Evolutionary conservation across 169 alveolate genomes (phyloP).

Genomic region (Theileria parva): DNA sequence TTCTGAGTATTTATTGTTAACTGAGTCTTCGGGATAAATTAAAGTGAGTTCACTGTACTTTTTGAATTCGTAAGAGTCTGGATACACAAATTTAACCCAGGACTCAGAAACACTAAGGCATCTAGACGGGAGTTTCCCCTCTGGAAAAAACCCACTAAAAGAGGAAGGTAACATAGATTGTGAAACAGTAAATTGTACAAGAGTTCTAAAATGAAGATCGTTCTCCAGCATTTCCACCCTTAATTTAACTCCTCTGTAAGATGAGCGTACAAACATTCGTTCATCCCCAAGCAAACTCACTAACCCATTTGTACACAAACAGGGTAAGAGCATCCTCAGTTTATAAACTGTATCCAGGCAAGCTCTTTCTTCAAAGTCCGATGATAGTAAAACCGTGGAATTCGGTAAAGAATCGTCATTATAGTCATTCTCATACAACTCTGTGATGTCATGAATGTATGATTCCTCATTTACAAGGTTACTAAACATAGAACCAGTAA

Average conservation of each 20-base stretch:
- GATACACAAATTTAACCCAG: background rate
- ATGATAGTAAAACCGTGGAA: slow-evolving; percentile 26
- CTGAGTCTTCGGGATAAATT: background rate
- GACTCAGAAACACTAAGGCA: slow-evolving; percentile 6
- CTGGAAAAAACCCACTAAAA: slow-evolving; percentile 13
- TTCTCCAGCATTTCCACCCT: slow-evolving; percentile 3
- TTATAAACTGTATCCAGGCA: slow-evolving; percentile 59
- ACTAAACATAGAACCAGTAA: slow-evolving; percentile 50
- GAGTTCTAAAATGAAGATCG: slow-evolving; percentile 10
- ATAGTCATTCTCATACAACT: slow-evolving; percentile 21
- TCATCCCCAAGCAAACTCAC: slow-evolving; percentile 45
- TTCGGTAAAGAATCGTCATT: background rate
- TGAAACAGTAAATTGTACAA: slow-evolving; percentile 28
- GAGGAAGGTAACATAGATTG: background rate
- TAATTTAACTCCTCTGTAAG: slow-evolving; percentile 45
- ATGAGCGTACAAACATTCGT: slow-evolving; percentile 38
- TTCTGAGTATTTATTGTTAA: background rate
- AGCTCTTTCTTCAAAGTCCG: slow-evolving; percentile 41
- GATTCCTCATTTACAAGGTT: slow-evolving; percentile 15
- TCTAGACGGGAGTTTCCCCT: background rate
- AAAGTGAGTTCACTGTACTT: background rate
- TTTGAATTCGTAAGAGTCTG: background rate
- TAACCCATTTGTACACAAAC: slow-evolving; percentile 31
- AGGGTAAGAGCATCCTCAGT: slow-evolving; percentile 51
- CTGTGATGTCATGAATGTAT: slow-evolving; percentile 32